Evolutionary conservation across 192 early-diverging fungal species (phyloP), one percentile per base, ranked within the genome.

Genomic region (Hyaloraphidium curvatum): DNA sequence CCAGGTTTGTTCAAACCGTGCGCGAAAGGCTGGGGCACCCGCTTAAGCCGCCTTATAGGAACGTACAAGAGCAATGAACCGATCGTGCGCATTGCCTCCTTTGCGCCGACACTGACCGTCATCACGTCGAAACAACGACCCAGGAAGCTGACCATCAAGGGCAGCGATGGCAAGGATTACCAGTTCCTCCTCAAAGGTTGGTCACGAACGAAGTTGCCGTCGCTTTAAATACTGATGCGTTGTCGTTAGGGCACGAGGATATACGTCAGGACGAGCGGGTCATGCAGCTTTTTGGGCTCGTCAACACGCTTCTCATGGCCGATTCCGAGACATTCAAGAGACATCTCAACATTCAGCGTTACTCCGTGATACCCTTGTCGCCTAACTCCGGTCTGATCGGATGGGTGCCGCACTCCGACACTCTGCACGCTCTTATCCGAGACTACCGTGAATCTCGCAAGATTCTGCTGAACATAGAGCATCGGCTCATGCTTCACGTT

Each of bases 241-340:
- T 66, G 22, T 19, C 16, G 30, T 5, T 16, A 68, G 67, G 74
- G n/a, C 90, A 91, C 57, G 94, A 98, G 66, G 94, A 98, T 73
- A 62, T 98, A 37, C 82, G 92, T 39, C 91, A 95, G 64, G 95
- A 98, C 60, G 95, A 98, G 70, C 82, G 95, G 40, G 91, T 89
- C 11, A 97, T 97, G 91, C 93, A 97, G 65, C 60, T 95, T 29
- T 97, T 97, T 73, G 91, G 87, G 14, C 77, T 97, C 23, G 86
- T 97, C 31, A 97, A 95, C 63, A 91, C 89, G 2, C 59, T 95
- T 22, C 72, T 97, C 0, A 68, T 67, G 2, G 67, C 67, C 2
- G 87, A 95, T 60, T 59, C 83, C 0, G 86, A 92, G 53, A 93
- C 91, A 0, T 83, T 91, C 61, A 84, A 84, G 54, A 68, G 91